Base-by-base conservation (phyloP, 345 rosid genomes). In the Citrus maxima region DNA sequence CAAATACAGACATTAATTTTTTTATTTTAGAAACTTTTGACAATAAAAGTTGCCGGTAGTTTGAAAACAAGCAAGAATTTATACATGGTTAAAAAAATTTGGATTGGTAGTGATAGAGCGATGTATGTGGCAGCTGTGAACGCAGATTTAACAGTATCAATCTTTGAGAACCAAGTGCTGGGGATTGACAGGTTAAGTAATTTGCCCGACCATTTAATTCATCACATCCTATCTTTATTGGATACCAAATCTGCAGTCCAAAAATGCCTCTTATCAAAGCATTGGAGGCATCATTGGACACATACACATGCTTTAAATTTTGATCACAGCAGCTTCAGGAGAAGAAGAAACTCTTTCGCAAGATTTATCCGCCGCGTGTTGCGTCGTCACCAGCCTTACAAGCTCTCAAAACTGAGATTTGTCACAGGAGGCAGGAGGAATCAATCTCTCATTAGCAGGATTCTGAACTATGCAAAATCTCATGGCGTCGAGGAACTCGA, bases 281-380 rank as follows among this genome's bases (percentile, higher is more conserved):
- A 37, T 12, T 73, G 76, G 76, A 73, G 49, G 54, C 34, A 59
- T 73, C 66, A 56, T 3, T 73, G 65, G 76, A 58, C 61, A 0
- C 2, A 73, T 10, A 9, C 61, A 19, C n/a, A 30, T 1, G 21
- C 21, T 49, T 34, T 56, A 28, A 34, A 4, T 34, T 73, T 73
- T 5, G 24, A 32, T 9, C 19, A 37, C 6, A 7, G 13, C 0
- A 21, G 7, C 65, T 73, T 58, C 49, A 21, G 4, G 7, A 73
- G 32, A 2, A 28, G 25, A 7, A 30, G 10, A 12, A 46, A 46
- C 1, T 4, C 12, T 12, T 55, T 73, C 18, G 10, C 12, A 14
- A 19, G 30, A 8, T 49, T 70, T 30, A 37, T 51, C 7, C 59
- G 58, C 8, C n/a, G 18, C 12, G 61, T 51, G 6, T 14, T 51